Percentiles rank a stretch among this genome's conserved stretches.
Evolutionary conservation across 495 filamentous ascomycete genomes (phyloP).

Genomic region (Xeromyces bisporus): DNA sequence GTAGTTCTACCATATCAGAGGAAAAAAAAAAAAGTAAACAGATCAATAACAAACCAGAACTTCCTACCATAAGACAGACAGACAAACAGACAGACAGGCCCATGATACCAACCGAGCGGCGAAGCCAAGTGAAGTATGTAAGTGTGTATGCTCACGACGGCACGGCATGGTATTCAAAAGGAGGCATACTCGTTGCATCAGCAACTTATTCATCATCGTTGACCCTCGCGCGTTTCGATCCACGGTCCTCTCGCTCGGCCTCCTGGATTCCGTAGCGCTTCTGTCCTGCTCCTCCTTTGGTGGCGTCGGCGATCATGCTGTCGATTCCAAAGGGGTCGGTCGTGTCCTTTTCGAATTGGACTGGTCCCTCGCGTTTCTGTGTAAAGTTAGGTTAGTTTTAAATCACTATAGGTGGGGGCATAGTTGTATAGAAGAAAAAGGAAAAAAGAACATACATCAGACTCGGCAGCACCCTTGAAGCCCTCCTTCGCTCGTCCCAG

Average conservation of each 20-base stretch:
- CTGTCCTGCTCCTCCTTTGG: slow-evolving; percentile 34
- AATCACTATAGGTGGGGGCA: no score
- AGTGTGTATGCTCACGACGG: no score
- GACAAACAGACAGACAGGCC: no score
- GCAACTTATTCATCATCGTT: slow-evolving; percentile 52
- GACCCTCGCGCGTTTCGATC: slow-evolving; percentile 60
- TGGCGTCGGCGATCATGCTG: slow-evolving; percentile 75
- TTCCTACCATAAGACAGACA: no score
- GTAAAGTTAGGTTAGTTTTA: slow-evolving; percentile 9
- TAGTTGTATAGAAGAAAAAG: slow-evolving; percentile 2
- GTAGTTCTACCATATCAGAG: no score
- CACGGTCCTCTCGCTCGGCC: slow-evolving; percentile 37
- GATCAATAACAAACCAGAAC: no score
- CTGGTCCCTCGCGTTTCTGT: slow-evolving; percentile 67
- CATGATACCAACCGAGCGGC: no score
- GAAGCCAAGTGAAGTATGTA: no score
- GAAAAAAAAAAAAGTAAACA: no score
- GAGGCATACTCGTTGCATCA: no score
- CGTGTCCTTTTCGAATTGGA: slow-evolving; percentile 93
- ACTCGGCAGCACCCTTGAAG: slow-evolving; percentile 75
- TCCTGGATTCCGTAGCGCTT: slow-evolving; percentile 81
- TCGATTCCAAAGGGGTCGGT: slow-evolving; percentile 86
- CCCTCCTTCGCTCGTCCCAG: slow-evolving; percentile 71
- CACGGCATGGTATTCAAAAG: no score
- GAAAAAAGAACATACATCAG: slow-evolving; percentile 44